A percentile compares a stretch with the other conserved stretches of the same genome.
Evolutionary conservation across 2,329 filamentous ascomycete species (phyloP).

Genomic region (Penicillium sp.): DNA sequence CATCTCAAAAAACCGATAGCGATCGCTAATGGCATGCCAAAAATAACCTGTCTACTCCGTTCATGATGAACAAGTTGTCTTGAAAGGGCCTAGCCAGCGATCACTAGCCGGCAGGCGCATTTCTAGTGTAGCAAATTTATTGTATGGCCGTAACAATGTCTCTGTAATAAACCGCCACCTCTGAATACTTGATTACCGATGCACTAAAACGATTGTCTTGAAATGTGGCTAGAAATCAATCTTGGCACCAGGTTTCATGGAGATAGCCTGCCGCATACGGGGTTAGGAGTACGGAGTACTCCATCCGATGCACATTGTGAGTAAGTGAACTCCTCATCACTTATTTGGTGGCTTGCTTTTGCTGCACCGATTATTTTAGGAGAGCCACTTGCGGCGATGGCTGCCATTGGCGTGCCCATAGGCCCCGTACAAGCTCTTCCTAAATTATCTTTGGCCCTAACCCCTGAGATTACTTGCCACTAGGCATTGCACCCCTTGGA

Average conservation of each 20-base stretch:
- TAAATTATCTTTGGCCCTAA: slow-evolving; percentile 1
- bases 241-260: slow-evolving; percentile 2
- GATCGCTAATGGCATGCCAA: slow-evolving; percentile 7
- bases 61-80: neutral
- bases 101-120: slow-evolving; percentile 16
- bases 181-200: slow-evolving; percentile 1
- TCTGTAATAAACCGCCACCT: slow-evolving; percentile 12
- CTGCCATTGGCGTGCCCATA: slow-evolving; percentile 1
- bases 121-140: slow-evolving; percentile 27
- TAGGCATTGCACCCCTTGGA: neutral
- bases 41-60: slow-evolving; percentile 20
- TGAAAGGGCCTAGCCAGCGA: slow-evolving; percentile 19
- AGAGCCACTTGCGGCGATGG: slow-evolving; percentile 1
- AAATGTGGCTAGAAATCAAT: slow-evolving; percentile 19
- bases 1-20: neutral
- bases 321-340: neutral
- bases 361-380: neutral
- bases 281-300: neutral
- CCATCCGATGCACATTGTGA: neutral
- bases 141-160: slow-evolving; percentile 2
- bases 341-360: neutral
- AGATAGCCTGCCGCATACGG: neutral
- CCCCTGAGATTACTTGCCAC: slow-evolving; percentile 4
- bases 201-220: slow-evolving; percentile 8
- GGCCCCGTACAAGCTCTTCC: neutral